These are phyloP conservation scores for Rhodamnia rubescens DNA, from an alignment of 345 rosid genomes.

Conservation along the genomic window DNA sequence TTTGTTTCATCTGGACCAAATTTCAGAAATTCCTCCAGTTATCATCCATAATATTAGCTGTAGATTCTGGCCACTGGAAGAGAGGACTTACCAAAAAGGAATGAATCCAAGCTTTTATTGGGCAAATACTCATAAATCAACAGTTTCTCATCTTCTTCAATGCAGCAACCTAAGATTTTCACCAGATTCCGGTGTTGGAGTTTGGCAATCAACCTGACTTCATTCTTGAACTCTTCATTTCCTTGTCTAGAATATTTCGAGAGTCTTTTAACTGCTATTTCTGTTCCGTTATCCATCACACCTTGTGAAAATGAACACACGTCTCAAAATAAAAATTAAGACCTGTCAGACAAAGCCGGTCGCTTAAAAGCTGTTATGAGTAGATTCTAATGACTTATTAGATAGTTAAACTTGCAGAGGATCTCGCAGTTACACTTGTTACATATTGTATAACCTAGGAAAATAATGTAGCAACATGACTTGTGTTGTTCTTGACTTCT, in stretches of 20 bases:
- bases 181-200: constrained; percentile 69
- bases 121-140: constrained; percentile 46
- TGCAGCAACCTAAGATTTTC: constrained; percentile 52
- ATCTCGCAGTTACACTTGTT: neutral
- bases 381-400: neutral
- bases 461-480: neutral
- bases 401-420: neutral
- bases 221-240: constrained; percentile 19
- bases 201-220: constrained; percentile 21
- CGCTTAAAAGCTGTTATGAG: constrained; percentile 2
- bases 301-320: constrained; percentile 8
- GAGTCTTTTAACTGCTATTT: constrained; percentile 22
- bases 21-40: neutral
- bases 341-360: constrained; percentile 10
- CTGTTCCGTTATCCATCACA: neutral
- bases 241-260: constrained; percentile 19
- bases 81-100: constrained; percentile 15
- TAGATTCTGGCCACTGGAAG: neutral
- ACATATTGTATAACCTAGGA: neutral
- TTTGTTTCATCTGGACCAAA: neutral
- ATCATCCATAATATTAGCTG: neutral
- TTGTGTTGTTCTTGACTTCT: neutral
- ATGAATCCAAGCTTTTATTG: constrained; percentile 29
- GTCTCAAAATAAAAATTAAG: neutral
- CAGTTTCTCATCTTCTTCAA: constrained; percentile 39